Evolutionary conservation across 2,329 filamentous ascomycete species (phyloP).

Genomic region (Corynespora cassiicola): DNA sequence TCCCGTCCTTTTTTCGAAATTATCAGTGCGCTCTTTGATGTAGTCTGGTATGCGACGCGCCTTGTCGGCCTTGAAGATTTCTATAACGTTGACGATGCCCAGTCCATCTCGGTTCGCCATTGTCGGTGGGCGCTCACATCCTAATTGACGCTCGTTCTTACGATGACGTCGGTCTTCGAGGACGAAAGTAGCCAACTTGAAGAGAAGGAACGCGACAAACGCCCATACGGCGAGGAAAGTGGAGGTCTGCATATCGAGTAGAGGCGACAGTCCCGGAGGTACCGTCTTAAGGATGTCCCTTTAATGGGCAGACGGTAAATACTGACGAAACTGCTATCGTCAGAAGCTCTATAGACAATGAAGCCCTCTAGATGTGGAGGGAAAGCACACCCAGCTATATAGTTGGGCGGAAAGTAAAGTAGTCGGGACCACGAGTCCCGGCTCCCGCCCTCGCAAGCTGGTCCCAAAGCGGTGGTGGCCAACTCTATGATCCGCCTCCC

Average conservation of each 20-base stretch:
- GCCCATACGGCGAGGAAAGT: constrained; percentile 37
- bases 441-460: too few species aligned
- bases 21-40: constrained; percentile 22
- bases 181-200: constrained; percentile 33
- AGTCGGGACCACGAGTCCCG: too few species aligned
- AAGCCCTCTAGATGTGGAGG: too few species aligned
- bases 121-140: constrained; percentile 51
- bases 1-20: constrained; percentile 22
- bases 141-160: constrained; percentile 42
- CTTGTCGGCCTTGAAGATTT: constrained; percentile 47
- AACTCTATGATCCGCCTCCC: too few species aligned
- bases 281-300: too few species aligned
- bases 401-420: too few species aligned
- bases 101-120: constrained; percentile 55
- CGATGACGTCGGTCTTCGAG: constrained; percentile 37
- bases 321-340: too few species aligned
- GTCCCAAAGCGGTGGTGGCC: too few species aligned
- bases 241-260: constrained; percentile 36
- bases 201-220: constrained; percentile 36
- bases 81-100: constrained; percentile 55
- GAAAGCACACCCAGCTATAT: too few species aligned
- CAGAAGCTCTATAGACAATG: too few species aligned
- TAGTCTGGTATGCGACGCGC: constrained; percentile 39
- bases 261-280: too few species aligned
- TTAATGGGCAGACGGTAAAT: too few species aligned